Conservation (phyloP, 106 monocot genomes). For the Dioscorea dumetorum region DNA sequence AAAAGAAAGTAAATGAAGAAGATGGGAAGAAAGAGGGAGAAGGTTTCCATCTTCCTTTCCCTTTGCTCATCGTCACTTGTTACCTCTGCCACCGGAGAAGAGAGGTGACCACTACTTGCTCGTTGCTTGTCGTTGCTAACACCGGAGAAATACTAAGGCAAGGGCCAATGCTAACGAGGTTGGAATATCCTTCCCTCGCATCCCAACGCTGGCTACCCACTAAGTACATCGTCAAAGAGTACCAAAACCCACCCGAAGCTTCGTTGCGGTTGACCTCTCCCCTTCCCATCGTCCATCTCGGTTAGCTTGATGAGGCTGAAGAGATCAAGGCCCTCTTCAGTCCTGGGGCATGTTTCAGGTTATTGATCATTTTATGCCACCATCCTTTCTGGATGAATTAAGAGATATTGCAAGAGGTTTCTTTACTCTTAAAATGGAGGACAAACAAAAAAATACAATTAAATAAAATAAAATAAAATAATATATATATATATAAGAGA, state of each 20-base stretch:
- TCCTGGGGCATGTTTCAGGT: conserved; percentile 40
- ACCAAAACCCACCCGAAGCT: neutral
- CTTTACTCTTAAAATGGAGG: conserved; percentile 40
- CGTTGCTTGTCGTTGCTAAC: no score
- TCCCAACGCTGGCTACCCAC: no score
- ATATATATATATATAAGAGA: conserved; percentile 26
- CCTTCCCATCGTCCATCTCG: conserved; percentile 25
- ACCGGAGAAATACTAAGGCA: no score
- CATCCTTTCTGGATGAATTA: conserved; percentile 40
- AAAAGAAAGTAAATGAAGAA: no score
- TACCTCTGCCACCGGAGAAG: no score
- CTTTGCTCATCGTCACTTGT: no score
- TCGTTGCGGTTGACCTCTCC: neutral
- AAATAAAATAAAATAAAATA: no score
- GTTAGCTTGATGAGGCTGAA: conserved; percentile 17
- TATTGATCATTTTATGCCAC: conserved; percentile 29
- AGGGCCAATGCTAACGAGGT: no score
- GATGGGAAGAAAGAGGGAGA: no score
- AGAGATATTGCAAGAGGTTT: conserved; percentile 24
- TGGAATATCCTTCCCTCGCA: no score
- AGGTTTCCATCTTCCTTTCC: no score
- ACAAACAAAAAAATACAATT: conserved; percentile 41
- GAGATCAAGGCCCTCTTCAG: conserved; percentile 16
- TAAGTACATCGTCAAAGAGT: conserved; percentile 14
- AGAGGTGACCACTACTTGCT: no score